Base-by-base conservation (phyloP, 768 basidiomycete species). In the Lactarius akahatsu region DNA sequence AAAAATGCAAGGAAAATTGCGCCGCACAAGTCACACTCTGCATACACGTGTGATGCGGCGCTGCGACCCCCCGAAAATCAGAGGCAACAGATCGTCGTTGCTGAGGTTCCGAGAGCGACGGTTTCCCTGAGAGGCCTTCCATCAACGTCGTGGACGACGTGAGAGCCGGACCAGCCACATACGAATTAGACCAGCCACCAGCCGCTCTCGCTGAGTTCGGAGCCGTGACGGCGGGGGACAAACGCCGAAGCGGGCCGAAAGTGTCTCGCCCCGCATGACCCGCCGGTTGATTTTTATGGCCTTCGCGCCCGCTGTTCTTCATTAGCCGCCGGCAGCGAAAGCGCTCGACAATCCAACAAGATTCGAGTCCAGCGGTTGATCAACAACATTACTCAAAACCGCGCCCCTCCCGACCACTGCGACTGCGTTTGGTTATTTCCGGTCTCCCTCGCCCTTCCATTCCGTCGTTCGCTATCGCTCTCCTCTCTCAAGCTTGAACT, bases 311-410 rank as follows among this genome's bases (percentile, higher is more conserved):
- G 61, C 65, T 52, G 56, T 57, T 57, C 61, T 30, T 38, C 8
- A 58, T 63, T 67, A 67, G 66, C 66, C 66, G 66, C 50, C 66
- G 66, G 57, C 52, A 60, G 57, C 43, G 62, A 63, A 52, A 63
- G 62, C 62, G 66, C 66, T 63, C 62, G 55, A 67, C 66, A 62
- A 34, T 63, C 57, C 66, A 62, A 63, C 66, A 62, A 67, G 61
- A 63, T 67, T 63, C 66, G 58, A 67, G 66, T 63, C 26, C 66
- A 67, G 66, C 66, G 62, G 57, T 59, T 60, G 66, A 67, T 67
- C 61, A 66, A 66, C 61, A 66, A 58, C 61, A 62, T 66, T 62
- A 41, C 61, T 54, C 61, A 58, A 66, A 65, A 56, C 52, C 60
- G 50, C 65, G 45, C 60, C 57, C 45, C 61, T 57, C 45, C n/a